Conservation (phyloP, 495 filamentous ascomycete species). For the Letharia columbiana region DNA sequence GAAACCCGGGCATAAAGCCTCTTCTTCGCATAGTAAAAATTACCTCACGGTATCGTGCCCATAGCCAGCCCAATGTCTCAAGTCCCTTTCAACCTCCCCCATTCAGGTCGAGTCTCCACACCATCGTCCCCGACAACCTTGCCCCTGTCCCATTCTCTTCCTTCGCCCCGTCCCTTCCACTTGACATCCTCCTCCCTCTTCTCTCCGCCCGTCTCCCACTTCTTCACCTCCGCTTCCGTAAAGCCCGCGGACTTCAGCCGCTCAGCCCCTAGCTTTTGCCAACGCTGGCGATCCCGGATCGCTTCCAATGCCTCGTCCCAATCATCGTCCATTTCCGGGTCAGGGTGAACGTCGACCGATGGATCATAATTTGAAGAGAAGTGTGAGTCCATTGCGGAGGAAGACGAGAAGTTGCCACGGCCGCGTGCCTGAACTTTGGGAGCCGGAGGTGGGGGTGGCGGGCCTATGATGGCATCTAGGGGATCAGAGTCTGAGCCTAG, state of each 20-base stretch:
- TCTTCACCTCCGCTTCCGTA: conserved; percentile 62
- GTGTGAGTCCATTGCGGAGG: conserved; percentile 68
- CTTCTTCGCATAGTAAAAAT: background rate
- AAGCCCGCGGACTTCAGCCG: conserved; percentile 72
- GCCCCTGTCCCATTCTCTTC: conserved; percentile 87
- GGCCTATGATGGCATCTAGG: conserved; percentile 71
- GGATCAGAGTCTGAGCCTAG: conserved; percentile 56
- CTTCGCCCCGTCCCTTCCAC: conserved; percentile 72
- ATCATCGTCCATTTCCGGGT: conserved; percentile 47
- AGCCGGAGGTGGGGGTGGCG: conserved; percentile 49
- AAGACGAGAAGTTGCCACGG: conserved; percentile 53
- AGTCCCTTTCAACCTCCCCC: conserved; percentile 20
- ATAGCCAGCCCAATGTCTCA: background rate
- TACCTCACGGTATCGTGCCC: background rate
- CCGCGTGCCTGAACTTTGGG: conserved; percentile 56
- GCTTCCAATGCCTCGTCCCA: conserved; percentile 82
- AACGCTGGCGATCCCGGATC: conserved; percentile 69
- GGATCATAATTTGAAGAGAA: conserved; percentile 78
- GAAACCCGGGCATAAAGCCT: background rate
- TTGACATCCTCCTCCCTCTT: conserved; percentile 87
- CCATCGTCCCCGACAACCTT: conserved; percentile 66
- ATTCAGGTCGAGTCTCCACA: conserved; percentile 18
- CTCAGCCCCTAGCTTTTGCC: conserved; percentile 71
- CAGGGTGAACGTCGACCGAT: conserved; percentile 52
- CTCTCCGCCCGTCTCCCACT: conserved; percentile 61